Conservation (phyloP, 306 rosid genomes). For the Calophaca sinica region DNA sequence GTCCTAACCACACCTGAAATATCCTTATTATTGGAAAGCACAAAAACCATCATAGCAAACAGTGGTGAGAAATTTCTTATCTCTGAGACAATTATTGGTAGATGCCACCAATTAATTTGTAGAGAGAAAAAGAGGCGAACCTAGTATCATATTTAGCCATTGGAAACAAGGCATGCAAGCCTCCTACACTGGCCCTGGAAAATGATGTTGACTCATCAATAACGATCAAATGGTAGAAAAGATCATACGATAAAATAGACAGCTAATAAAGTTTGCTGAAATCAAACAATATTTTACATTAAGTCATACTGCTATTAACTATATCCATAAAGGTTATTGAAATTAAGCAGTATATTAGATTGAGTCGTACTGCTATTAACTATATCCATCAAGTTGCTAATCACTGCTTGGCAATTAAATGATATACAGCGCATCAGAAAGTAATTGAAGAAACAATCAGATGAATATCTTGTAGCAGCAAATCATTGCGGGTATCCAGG, state of each 20-base stretch:
- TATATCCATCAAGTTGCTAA: slow-evolving; percentile 3
- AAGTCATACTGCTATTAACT: not conserved
- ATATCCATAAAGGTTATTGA: slow-evolving; percentile 16
- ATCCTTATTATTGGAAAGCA: slow-evolving; percentile 32
- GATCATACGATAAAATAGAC: not conserved
- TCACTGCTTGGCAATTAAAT: slow-evolving; percentile 25
- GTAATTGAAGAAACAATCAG: slow-evolving; percentile 38
- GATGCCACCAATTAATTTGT: slow-evolving; percentile 53
- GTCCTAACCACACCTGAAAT: slow-evolving; percentile 49
- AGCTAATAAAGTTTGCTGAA: slow-evolving; percentile 10
- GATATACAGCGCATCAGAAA: slow-evolving; percentile 28
- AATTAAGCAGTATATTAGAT: slow-evolving; percentile 19
- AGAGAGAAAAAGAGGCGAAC: slow-evolving; percentile 54
- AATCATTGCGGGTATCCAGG: not conserved
- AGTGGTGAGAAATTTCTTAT: slow-evolving; percentile 45
- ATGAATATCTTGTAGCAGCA: slow-evolving; percentile 5
- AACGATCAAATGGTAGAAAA: slow-evolving; percentile 37
- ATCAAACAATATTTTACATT: slow-evolving; percentile 11
- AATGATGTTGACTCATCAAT: slow-evolving; percentile 55
- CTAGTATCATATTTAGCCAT: slow-evolving; percentile 57
- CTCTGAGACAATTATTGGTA: slow-evolving; percentile 47
- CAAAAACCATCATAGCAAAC: slow-evolving; percentile 25
- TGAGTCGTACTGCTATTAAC: not conserved
- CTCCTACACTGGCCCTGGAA: slow-evolving; percentile 64
- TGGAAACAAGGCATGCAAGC: slow-evolving; percentile 65